These are phyloP conservation scores for Linum usitatissimum DNA, from an alignment of 345 rosid genomes.

Conservation along the genomic window DNA sequence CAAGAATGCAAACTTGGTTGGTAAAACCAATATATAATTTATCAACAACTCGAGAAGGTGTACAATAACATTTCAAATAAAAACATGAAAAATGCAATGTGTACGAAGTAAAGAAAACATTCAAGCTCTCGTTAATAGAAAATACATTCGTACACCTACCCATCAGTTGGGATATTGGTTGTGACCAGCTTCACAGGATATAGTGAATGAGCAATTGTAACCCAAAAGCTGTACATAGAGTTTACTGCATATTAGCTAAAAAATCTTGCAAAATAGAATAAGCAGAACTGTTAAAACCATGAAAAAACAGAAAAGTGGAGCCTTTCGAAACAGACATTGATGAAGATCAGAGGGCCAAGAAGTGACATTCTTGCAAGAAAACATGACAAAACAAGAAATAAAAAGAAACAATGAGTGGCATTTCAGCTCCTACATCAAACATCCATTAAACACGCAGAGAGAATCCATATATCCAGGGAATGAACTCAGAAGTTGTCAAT, in stretches of 20 bases:
- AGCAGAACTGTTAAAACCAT: background rate
- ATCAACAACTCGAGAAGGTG: no score
- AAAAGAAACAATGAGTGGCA: background rate
- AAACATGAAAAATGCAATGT: background rate
- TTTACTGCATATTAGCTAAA: background rate
- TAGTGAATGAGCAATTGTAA: conserved; percentile 10
- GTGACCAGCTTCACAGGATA: conserved; percentile 17
- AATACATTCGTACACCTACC: conserved; percentile 15
- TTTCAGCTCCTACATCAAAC: background rate
- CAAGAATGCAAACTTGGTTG: background rate
- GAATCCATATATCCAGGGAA: background rate
- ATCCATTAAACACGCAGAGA: background rate
- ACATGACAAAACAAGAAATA: background rate
- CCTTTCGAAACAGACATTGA: no score
- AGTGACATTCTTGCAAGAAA: background rate
- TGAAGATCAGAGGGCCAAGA: background rate
- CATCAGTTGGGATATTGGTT: conserved; percentile 20
- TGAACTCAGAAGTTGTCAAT: background rate
- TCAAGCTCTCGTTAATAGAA: background rate
- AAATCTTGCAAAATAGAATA: conserved; percentile 2
- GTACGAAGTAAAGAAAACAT: background rate
- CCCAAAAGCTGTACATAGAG: conserved; percentile 24
- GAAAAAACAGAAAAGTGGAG: background rate
- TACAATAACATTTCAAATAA: background rate
- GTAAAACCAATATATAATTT: no score